These are phyloP conservation scores for Fusarium tjaetaba DNA, from an alignment of 2,329 filamentous ascomycete genomes.

Conservation along the genomic window DNA sequence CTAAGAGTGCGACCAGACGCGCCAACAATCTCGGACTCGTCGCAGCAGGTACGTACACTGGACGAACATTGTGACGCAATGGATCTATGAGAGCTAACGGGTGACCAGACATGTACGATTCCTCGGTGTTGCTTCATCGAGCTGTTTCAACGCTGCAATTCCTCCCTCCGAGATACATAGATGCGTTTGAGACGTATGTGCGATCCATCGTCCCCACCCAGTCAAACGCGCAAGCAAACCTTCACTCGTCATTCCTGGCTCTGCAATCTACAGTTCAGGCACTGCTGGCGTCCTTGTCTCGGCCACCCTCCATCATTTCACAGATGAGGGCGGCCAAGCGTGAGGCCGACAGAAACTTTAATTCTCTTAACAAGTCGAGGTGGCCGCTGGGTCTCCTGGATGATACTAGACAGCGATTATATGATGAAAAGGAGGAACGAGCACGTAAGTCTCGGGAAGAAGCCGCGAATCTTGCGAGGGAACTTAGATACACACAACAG, in stretches of 20 bases:
- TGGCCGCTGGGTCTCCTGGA: constrained; percentile 88
- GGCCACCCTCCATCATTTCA: constrained; percentile 80
- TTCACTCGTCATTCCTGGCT: constrained; percentile 80
- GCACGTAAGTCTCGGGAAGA: constrained; percentile 76
- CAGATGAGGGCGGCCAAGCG: constrained; percentile 80
- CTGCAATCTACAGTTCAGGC: constrained; percentile 87
- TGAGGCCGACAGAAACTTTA: constrained; percentile 80
- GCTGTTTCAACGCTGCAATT: constrained; percentile 68
- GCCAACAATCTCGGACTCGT: constrained; percentile 78
- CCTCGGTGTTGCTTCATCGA: constrained; percentile 64
- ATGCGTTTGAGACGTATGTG: constrained; percentile 78
- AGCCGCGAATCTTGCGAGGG: constrained; percentile 77
- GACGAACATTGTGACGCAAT: constrained; percentile 1
- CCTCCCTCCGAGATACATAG: constrained; percentile 73
- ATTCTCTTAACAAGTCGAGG: constrained; percentile 76
- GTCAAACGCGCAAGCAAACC: constrained; percentile 75
- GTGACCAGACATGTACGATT: constrained; percentile 73
- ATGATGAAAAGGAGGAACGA: constrained; percentile 85
- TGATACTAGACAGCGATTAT: constrained; percentile 83
- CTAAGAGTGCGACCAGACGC: constrained; percentile 82
- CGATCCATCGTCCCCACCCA: constrained; percentile 72
- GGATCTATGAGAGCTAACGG: constrained; percentile 42
- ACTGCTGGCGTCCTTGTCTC: constrained; percentile 79
- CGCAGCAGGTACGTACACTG: constrained; percentile 60
- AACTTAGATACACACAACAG: constrained; percentile 91